Evolutionary conservation across 306 rosid genomes (phyloP), one percentile per base, ranked within the genome.

Genomic region (Citrullus amarus): DNA sequence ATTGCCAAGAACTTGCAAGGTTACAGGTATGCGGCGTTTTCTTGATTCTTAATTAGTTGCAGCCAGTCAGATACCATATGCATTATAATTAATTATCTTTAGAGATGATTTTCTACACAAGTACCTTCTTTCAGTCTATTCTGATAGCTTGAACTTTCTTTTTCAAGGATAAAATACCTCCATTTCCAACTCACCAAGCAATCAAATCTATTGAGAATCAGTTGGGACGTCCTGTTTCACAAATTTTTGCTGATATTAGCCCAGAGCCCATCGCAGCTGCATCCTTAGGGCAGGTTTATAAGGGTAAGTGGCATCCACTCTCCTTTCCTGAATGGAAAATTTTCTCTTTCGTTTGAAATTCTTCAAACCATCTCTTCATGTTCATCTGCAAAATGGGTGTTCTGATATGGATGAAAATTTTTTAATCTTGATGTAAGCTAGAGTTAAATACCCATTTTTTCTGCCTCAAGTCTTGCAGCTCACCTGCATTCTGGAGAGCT

Each of bases 401-500:
- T 51, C 51, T 71, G 73, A 60, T 57, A 65, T 76, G 78, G 69
- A 58, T 79, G 56, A 76, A 68, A 61, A 66, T 39, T 84, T 79
- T 36, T 81, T 74, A 66, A 38, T 84, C 77, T 36, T 81, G 76
- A 39, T 75, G 87, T 84, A 73, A 87, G 80, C 85, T 84, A 78
- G 81, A 86, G 80, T 81, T 78, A 79, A 83, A 80, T 86, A 88
- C 51, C 79, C 67, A 62, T 22, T 62, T 67, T 62, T 79, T 79
- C 81, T 88, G 84, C 84, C 88, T 92, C 90, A 95, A 95, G 97
- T 89, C 80, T 91, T 89, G 90, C 99, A 95, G 99, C 97, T 90
- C 97, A 92, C 82, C 84, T 95, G 96, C 96, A 81, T 77, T 85
- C 97, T 62, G 99, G 99, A 82, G 99, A 95, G 85, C 89, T 91